Evolutionary conservation across 1,284 basidiomycete genomes (phyloP), one percentile per base, ranked within the genome.

Genomic region (Coniferiporia weirii): DNA sequence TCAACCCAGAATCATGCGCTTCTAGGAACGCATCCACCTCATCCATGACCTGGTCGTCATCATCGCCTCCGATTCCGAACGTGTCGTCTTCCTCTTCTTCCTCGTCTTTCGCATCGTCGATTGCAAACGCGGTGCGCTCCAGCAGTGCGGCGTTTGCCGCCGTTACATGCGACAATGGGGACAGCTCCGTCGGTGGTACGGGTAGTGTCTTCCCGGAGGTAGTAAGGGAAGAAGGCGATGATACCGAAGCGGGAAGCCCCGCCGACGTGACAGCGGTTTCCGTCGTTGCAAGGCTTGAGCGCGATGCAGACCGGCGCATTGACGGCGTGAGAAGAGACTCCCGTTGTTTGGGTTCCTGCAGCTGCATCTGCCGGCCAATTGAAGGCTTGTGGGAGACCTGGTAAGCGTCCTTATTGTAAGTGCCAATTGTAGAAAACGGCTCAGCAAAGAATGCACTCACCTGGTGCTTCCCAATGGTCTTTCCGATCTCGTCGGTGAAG

Each of bases 1-100:
- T 87, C 55, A 95, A 75, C 2, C 92, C 92, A 27, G 87, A 87
- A 73, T 94, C 93, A 69, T 95, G 87, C 12, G 86, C 93, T 68
- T 95, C 93, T 55, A 96, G 76, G 79, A 95, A 95, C 1, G 93
- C 93, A 69, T 96, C 93, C 56, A 93, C 90, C 78, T 96, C 93
- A 65, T 95, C 91, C 84, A 96, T 83, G 53, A 95, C 89, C 56
- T 81, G 83, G 67, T 93, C 91, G 62, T 81, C 81, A 55, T 75
- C 79, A 7, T 71, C 80, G 35, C 75, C 81, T 13, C 69, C 76
- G 34, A 80, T 70, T 15, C 66, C 69, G 40, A 68, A 73, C 20
- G 67, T 81, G n/a, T 82, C 79, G 7, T 86, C 87, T 2, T 82
- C 81, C 10, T 85, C 84, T 15, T 87, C 88, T 49, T 91, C 88